These are phyloP conservation scores for Pyrus hybrid DNA, from an alignment of 331 rosid species.

Conservation along the genomic window DNA sequence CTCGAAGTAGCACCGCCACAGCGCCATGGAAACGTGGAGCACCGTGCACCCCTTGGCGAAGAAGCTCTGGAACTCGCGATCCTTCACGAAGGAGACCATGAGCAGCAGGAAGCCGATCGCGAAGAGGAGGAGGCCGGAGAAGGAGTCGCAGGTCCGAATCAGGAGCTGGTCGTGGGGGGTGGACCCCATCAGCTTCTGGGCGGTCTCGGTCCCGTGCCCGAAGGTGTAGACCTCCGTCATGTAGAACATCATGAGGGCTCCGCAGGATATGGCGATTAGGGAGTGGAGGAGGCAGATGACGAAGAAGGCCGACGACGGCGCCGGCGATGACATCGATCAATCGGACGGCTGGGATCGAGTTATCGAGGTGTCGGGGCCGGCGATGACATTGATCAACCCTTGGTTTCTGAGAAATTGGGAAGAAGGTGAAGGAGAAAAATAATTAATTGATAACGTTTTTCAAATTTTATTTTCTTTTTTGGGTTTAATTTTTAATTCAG, in stretches of 20 bases:
- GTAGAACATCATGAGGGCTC: conserved; percentile 90
- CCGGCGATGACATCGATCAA: conserved; percentile 21
- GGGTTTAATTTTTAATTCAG: not conserved
- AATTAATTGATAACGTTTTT: not conserved
- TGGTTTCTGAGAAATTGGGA: not conserved
- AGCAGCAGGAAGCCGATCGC: conserved; percentile 77
- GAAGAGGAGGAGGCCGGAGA: conserved; percentile 73
- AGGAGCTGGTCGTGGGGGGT: conserved; percentile 92
- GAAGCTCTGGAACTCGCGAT: conserved; percentile 66
- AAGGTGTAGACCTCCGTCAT: conserved; percentile 75
- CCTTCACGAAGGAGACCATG: conserved; percentile 84
- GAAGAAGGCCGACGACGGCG: conserved; percentile 61
- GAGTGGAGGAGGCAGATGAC: conserved; percentile 80
- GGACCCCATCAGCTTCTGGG: conserved; percentile 75
- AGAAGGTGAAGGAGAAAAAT: not conserved
- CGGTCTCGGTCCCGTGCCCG: conserved; percentile 66
- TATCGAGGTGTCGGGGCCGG: not conserved
- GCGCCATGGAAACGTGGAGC: conserved; percentile 67
- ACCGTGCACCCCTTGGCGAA: conserved; percentile 78
- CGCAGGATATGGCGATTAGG: conserved; percentile 52
- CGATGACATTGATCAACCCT: not conserved
- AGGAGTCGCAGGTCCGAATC: conserved; percentile 86
- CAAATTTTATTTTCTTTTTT: not conserved
- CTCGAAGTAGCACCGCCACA: conserved; percentile 81
- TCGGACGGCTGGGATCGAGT: not conserved